A percentile compares a stretch with the other conserved stretches of the same genome.
Evolutionary conservation across 805 yeast genomes (phyloP).

Genomic region (Candida ovalis): DNA sequence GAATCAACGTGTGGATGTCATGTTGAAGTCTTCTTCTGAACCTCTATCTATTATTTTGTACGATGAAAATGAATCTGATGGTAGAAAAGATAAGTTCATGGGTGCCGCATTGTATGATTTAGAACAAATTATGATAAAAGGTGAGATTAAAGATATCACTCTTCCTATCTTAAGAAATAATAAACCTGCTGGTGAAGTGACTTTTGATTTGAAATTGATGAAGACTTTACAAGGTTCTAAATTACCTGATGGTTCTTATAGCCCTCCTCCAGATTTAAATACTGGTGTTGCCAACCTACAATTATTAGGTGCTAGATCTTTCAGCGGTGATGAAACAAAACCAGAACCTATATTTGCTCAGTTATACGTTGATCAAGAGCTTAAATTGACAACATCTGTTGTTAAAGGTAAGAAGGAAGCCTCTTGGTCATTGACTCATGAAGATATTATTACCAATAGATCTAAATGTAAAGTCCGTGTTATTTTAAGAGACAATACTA

Average conservation of each 20-base stretch:
- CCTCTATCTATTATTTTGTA: constrained; percentile 68
- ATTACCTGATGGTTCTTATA: constrained; percentile 75
- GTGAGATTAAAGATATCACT: constrained; percentile 43
- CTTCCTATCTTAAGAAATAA: constrained; percentile 74
- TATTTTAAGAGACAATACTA: constrained; percentile 59
- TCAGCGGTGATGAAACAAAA: constrained; percentile 36
- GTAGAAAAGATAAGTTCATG: constrained; percentile 69
- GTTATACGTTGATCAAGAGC: constrained; percentile 59
- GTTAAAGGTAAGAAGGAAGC: constrained; percentile 64
- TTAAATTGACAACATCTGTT: constrained; percentile 53
- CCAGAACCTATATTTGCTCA: constrained; percentile 68
- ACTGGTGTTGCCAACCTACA: constrained; percentile 84
- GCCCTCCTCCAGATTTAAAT: constrained; percentile 87
- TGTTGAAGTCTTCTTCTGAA: constrained; percentile 73
- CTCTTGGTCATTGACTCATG: constrained; percentile 52
- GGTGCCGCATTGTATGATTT: constrained; percentile 77
- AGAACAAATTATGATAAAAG: constrained; percentile 55
- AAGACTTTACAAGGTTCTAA: constrained; percentile 64
- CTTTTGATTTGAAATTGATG: constrained; percentile 67
- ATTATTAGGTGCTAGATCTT: constrained; percentile 58
- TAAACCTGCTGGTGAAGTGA: constrained; percentile 73
- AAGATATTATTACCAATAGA: constrained; percentile 67
- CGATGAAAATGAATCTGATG: constrained; percentile 66
- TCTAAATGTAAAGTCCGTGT: constrained; percentile 66
- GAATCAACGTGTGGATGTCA: constrained; percentile 73